phyloP scores from a whole-genome alignment of 331 rosid species.

The Prunus yedoensis region DNA sequence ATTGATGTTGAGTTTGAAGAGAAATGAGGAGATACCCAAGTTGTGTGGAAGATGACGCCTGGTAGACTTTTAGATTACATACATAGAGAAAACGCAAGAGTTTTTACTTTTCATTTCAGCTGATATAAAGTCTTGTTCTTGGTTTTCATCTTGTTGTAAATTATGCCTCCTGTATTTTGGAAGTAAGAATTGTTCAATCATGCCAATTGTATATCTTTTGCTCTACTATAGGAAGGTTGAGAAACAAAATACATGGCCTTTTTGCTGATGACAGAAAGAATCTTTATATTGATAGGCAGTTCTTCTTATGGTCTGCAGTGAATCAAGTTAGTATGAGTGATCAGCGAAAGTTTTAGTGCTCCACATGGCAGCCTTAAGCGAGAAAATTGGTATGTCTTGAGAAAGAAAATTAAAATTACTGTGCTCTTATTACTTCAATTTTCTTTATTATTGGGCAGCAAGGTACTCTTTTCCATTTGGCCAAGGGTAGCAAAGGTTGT shows the following conservation, averaged over 20 bases:
- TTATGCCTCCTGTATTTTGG: constrained; percentile 9
- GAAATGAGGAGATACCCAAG: constrained; percentile 44
- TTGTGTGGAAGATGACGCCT: not conserved
- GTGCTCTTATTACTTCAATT: not conserved
- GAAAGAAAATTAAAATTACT: not conserved
- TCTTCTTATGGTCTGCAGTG: no score
- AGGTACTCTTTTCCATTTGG: no score
- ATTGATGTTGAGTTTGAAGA: constrained; percentile 97
- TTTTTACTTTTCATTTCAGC: not conserved
- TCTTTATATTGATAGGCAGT: not conserved
- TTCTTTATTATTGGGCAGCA: not conserved
- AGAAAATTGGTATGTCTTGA: not conserved
- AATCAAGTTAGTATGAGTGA: not conserved
- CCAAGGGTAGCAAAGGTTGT: no score
- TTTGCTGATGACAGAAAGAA: not conserved
- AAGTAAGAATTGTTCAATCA: not conserved
- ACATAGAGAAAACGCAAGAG: constrained; percentile 6
- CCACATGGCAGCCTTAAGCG: not conserved
- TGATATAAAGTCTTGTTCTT: not conserved
- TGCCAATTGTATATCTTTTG: constrained; percentile 9
- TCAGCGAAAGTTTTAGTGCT: not conserved
- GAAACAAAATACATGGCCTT: not conserved
- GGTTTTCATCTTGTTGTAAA: constrained; percentile 6
- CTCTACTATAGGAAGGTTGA: not conserved
- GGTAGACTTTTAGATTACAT: constrained; percentile 7